A percentile compares a stretch with the other conserved stretches of the same genome.
phyloP scores from a whole-genome alignment of 139 green algal genomes.

The Coccomyxa sp. region DNA sequence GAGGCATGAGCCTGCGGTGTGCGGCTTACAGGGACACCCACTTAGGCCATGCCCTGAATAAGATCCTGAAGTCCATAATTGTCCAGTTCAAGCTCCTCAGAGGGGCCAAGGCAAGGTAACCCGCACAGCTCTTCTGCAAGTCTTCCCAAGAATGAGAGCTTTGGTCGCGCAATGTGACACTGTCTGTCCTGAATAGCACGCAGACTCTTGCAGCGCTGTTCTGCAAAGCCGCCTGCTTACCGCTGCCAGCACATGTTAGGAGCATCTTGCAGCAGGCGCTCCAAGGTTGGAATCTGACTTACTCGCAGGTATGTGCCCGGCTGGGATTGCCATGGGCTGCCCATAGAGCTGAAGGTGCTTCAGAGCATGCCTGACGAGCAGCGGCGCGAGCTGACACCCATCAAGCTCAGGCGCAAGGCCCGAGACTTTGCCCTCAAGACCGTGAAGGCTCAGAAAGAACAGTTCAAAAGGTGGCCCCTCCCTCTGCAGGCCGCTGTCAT shows the following conservation, averaged over 20 bases:
- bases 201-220: too few relatives aligned
- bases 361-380: constrained; percentile 68
- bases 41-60: constrained; percentile 95
- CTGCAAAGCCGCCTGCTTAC: too few relatives aligned
- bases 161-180: too few relatives aligned
- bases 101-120: constrained; percentile 62
- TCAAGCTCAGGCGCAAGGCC: constrained; percentile 85
- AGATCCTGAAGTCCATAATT: constrained; percentile 98
- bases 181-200: too few relatives aligned
- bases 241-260: too few relatives aligned
- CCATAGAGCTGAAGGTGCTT: constrained; percentile 98
- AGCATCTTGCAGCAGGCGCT: too few relatives aligned
- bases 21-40: constrained; percentile 8
- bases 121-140: too few relatives aligned
- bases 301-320: constrained; percentile 87
- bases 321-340: constrained; percentile 98
- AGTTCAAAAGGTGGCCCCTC: constrained; percentile 78
- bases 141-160: too few relatives aligned
- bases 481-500: too few relatives aligned
- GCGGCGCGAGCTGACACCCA: constrained; percentile 60
- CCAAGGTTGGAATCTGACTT: too few relatives aligned
- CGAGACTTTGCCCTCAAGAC: constrained; percentile 84
- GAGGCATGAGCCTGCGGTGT: too few relatives aligned
- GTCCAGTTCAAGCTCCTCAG: constrained; percentile 71
- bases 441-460: constrained; percentile 78